Percentiles rank a stretch among this genome's conserved stretches.
Evolutionary conservation across 352 stramenopile genomes (phyloP).

Genomic region (Globisporangium alternatum): DNA sequence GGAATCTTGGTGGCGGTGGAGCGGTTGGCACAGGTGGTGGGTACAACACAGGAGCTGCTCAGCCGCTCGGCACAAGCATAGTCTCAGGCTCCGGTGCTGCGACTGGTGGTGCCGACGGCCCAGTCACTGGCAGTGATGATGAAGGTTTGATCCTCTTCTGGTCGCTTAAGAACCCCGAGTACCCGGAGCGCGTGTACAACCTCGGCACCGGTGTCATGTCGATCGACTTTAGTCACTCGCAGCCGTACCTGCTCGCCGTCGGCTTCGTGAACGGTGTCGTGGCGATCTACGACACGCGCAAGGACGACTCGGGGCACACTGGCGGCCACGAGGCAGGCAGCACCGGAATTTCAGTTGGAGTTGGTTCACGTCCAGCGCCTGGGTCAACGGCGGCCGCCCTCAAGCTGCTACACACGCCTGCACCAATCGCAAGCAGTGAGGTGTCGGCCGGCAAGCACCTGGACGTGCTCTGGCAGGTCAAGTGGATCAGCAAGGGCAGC

Average conservation of each 20-base stretch:
- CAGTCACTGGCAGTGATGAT: constrained; percentile 14
- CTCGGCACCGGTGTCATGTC: constrained; percentile 77
- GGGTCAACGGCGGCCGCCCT: not conserved
- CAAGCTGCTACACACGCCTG: constrained; percentile 23
- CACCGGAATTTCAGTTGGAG: not conserved
- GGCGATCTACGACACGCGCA: constrained; percentile 89
- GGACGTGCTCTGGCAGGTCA: constrained; percentile 91
- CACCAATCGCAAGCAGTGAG: constrained; percentile 56
- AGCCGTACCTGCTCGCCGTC: constrained; percentile 89
- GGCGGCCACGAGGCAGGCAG: not conserved
- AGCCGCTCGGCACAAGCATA: not conserved
- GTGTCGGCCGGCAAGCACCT: constrained; percentile 74
- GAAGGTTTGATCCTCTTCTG: constrained; percentile 91
- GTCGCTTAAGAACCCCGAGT: constrained; percentile 92
- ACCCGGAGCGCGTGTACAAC: constrained; percentile 87
- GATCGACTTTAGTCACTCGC: constrained; percentile 84
- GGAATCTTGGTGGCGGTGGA: not conserved
- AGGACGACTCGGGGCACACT: constrained; percentile 33
- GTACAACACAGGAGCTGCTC: not conserved
- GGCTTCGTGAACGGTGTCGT: constrained; percentile 90
- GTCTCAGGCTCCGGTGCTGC: not conserved
- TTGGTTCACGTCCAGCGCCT: not conserved
- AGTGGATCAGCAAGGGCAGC: constrained; percentile 88
- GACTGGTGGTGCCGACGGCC: not conserved
- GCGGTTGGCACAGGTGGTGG: not conserved